Conservation (phyloP, 768 basidiomycete genomes). For the Paxillus involutus region DNA sequence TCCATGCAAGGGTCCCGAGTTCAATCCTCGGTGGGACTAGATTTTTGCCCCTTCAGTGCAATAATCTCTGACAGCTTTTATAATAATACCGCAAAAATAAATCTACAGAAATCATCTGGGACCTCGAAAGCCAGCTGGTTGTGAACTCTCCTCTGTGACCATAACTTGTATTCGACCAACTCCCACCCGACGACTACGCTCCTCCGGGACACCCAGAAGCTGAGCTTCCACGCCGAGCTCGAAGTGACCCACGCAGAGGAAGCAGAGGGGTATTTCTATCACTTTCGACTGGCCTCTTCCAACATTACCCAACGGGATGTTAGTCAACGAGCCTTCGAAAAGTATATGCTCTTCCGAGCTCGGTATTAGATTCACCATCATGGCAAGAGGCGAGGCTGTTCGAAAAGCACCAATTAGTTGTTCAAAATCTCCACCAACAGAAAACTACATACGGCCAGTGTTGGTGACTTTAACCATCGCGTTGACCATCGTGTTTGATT, state of each 20-base stretch:
- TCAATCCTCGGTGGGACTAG: constrained; percentile 64
- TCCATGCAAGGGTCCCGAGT: constrained; percentile 62
- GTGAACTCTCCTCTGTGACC: constrained; percentile 12
- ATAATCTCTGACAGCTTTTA: neutral
- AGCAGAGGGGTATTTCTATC: constrained; percentile 62
- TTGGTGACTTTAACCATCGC: constrained; percentile 61
- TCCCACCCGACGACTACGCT: constrained; percentile 21
- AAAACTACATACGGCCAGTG: constrained; percentile 54
- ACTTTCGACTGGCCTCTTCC: constrained; percentile 50
- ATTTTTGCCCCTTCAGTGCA: constrained; percentile 23
- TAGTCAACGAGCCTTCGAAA: constrained; percentile 62
- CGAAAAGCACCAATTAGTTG: neutral
- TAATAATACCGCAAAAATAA: too few relatives aligned
- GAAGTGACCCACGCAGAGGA: constrained; percentile 71
- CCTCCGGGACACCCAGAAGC: constrained; percentile 18
- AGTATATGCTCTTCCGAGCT: constrained; percentile 67
- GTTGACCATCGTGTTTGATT: constrained; percentile 62
- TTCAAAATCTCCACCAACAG: neutral
- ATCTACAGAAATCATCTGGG: neutral
- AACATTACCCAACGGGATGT: constrained; percentile 66
- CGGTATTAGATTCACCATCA: constrained; percentile 53
- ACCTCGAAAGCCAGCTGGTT: neutral
- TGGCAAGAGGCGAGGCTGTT: constrained; percentile 51
- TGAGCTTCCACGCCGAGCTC: constrained; percentile 40
- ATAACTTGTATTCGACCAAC: constrained; percentile 14